Evolutionary conservation across 179 eudicot genomes (phyloP).

Genomic region (Spergularia azorica): DNA sequence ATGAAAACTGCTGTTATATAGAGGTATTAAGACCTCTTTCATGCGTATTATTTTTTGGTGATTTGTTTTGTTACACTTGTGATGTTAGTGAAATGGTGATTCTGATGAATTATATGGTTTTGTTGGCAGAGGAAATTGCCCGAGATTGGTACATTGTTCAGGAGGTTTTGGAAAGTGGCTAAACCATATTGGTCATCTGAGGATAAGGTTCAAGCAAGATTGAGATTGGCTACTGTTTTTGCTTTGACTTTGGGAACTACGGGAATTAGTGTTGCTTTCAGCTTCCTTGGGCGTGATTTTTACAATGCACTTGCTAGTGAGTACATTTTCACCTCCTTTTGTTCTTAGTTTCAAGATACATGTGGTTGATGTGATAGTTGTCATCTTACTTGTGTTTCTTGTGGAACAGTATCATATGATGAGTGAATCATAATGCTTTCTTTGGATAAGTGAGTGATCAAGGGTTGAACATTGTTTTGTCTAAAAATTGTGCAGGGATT

Average conservation of each 20-base stretch:
- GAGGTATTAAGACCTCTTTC: not conserved
- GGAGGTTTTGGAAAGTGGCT: conserved; percentile 94
- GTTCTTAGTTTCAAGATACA: not conserved
- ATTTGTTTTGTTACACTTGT: too few species aligned
- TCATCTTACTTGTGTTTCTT: not conserved
- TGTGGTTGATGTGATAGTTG: not conserved
- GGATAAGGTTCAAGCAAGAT: conserved; percentile 75
- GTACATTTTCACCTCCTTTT: conserved; percentile 12
- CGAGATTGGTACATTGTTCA: conserved; percentile 53
- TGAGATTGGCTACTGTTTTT: conserved; percentile 76
- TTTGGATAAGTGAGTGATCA: not conserved
- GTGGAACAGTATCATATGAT: not conserved
- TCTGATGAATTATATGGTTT: conserved; percentile 3
- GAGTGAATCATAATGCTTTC: not conserved
- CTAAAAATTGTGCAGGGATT: not conserved
- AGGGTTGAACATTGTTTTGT: not conserved
- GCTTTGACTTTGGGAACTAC: conserved; percentile 83
- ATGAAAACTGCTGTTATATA: not conserved
- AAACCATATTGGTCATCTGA: conserved; percentile 90
- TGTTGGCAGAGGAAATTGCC: conserved; percentile 53
- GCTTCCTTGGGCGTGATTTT: conserved; percentile 94
- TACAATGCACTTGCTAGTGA: conserved; percentile 91
- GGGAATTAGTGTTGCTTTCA: conserved; percentile 91
- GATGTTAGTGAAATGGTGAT: not conserved
- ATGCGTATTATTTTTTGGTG: not conserved